Evolutionary conservation across 305 asterid genomes (phyloP), one percentile per base, ranked within the genome.

Genomic region (Fraxinus platypoda): DNA sequence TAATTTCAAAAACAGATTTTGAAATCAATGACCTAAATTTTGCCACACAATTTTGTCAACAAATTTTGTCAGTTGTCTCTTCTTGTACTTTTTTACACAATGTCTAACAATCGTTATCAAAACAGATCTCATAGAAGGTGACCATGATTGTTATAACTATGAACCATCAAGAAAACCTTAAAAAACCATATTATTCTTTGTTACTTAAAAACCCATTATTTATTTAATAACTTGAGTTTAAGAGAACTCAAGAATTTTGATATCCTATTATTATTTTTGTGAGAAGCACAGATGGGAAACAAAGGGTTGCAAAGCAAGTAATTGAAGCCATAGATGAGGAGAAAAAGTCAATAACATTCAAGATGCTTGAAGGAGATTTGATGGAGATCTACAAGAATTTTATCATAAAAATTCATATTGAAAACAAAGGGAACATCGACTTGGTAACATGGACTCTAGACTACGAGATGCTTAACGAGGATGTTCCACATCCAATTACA

Each of bases 341-440:
- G n/a, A 70, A 74, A 43, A 74, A 74, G 54, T 74, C 78, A 21
- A 17, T 74, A 21, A 74, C 54, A 3, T 35, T 31, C 26, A 74
- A 74, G 78, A 4, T 35, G 26, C n/a, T 74, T 34, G 78, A 74
- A 74, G 78, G 78, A 74, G 28, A 33, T 31, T 6, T 74, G 13
- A 13, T 74, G 78, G 78, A 74, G 49, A 25, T 74, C 13, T 74
- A 74, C 78, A 74, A 74, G 78, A 38, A 38, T 43, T 17, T 74
- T 2, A 74, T 33, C 23, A 5, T 17, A 74, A 74, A 17, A 8
- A 21, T 74, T 74, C 49, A 74, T 74, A 43, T 74, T 8, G 75
- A 70, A 25, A 70, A 13, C 31, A 70, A 28, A 8, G 75, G 75
- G 17, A 37, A 70, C n/a, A 70, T 4, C 35, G 35, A 25, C 33